Base-by-base conservation (phyloP, 768 basidiomycete genomes). In the Termitomyces sp. region DNA sequence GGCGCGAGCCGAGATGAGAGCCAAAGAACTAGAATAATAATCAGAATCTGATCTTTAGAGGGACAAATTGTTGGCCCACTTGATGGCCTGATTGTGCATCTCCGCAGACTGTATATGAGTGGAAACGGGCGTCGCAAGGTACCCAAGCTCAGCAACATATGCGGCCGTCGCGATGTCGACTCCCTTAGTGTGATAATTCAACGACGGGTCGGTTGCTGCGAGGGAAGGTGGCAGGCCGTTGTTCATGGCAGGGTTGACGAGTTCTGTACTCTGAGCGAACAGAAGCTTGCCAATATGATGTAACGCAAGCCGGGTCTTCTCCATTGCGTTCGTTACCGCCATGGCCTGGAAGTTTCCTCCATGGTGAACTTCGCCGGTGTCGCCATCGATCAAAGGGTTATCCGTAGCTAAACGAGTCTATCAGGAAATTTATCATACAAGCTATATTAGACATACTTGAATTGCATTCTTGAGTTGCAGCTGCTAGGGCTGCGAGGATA, bases 331-430 rank as follows among this genome's bases (percentile, higher is more conserved):
- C 13, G 88, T 88, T 48, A 92, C 82, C 13, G 88, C 81, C 86
- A 90, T 90, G 0, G 89, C 89, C 71, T 91, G 93, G 81, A 96
- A 95, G 72, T 94, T 95, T 15, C 93, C 94, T 32, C 90, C 91
- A 64, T 91, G 86, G 69, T 92, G 88, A 15, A 90, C 79, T 40
- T 78, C 71, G 3, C 84, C 84, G 33, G 84, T 84, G 57, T 87
- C 81, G 20, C 84, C 83, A 67, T 92, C 89, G 60, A 92, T 78
- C 44, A 93, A 81, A 12, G 91, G 91, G 69, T 93, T 93, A 68
- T 93, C 91, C 28, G 91, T 93, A 24, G 91, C 88, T 91, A 63
- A n/a, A 63, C 64, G 36, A 46, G 28, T 51, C 59, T 36, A 66
- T 60, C 45, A 64, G 62, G 44, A 18, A n/a, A 13, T 2, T 22